Evolutionary conservation across 2,329 filamentous ascomycete genomes (phyloP), one percentile per base, ranked within the genome.

Genomic region (Alternaria alternata): DNA sequence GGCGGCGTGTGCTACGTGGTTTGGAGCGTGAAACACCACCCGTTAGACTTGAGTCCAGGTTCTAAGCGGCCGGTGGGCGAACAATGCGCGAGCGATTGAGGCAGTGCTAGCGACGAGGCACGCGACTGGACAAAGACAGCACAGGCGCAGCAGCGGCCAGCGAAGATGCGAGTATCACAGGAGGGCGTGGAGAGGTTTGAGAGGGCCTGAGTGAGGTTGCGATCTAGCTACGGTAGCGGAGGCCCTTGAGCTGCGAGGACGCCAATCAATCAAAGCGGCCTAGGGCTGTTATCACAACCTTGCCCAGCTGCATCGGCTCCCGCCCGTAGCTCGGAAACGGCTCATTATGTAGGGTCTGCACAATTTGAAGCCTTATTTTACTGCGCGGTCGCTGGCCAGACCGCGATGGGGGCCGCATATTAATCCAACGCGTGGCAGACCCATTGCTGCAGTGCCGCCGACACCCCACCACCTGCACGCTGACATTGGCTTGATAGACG

Each of bases 21-120:
- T 70, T 65, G 70, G 71, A 71, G 66, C 64, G 72, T 75, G 75
- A 79, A 78, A 79, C 77, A 74, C 73, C 71, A 71, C 74, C 75
- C 72, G 75, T 77, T 71, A 65, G 70, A 73, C 67, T 62, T 58
- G 44, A 7, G 28, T 66, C 64, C 70, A 69, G 73, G 73, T 70
- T 73, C 72, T 69, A 69, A 67, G 72, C 69, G 63, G 70, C 51
- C 54, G 65, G 64, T 57, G 51, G 64, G 63, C 61, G 65, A 61
- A 71, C 71, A 70, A 70, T 70, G 67, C 59, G 64, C 65, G 67
- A 62, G 59, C 61, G 62, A 53, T 54, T 46, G 59, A 54, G 59
- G 59, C 44, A 41, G 57, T 38, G 59, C 32, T 42, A 52, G 53
- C 43, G 66, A 62, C 59, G 51, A 62, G 61, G 60, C 57, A 60